These are phyloP conservation scores for Sporothrix mexicana DNA, from an alignment of 2,329 filamentous ascomycete species.

Conservation along the genomic window DNA sequence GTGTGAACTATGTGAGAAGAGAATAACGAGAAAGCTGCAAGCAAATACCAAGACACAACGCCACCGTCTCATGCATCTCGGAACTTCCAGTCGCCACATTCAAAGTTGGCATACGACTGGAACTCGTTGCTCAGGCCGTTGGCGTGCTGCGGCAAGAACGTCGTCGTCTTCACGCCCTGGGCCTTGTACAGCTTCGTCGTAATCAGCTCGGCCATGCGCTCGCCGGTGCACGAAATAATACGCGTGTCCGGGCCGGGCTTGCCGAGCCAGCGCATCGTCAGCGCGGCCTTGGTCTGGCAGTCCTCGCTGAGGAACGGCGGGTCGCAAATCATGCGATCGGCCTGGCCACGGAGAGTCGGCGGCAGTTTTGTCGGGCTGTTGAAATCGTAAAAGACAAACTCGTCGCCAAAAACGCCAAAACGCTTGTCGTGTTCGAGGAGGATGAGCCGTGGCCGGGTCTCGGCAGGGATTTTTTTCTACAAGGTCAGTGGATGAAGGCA, in stretches of 20 bases:
- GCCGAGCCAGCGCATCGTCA: constrained; percentile 76
- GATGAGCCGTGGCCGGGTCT: constrained; percentile 58
- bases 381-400: constrained; percentile 79
- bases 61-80: not conserved
- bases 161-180: constrained; percentile 67
- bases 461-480: not conserved
- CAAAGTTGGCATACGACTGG: constrained; percentile 79
- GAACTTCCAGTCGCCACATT: constrained; percentile 62
- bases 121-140: constrained; percentile 81
- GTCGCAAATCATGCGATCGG: constrained; percentile 75
- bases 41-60: not conserved
- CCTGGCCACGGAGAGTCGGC: constrained; percentile 56
- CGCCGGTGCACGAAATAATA: constrained; percentile 76
- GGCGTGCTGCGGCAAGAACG: constrained; percentile 71
- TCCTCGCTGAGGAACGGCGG: constrained; percentile 81
- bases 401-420: constrained; percentile 70
- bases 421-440: constrained; percentile 77
- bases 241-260: constrained; percentile 47
- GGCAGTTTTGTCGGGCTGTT: constrained; percentile 70
- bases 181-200: constrained; percentile 67
- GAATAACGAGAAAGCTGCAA: not conserved
- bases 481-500: not conserved
- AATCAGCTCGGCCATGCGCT: constrained; percentile 72
- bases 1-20: not conserved
- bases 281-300: constrained; percentile 77